Conservation (phyloP, 2,329 filamentous ascomycete genomes). For the Fusarium verrucosum region DNA sequence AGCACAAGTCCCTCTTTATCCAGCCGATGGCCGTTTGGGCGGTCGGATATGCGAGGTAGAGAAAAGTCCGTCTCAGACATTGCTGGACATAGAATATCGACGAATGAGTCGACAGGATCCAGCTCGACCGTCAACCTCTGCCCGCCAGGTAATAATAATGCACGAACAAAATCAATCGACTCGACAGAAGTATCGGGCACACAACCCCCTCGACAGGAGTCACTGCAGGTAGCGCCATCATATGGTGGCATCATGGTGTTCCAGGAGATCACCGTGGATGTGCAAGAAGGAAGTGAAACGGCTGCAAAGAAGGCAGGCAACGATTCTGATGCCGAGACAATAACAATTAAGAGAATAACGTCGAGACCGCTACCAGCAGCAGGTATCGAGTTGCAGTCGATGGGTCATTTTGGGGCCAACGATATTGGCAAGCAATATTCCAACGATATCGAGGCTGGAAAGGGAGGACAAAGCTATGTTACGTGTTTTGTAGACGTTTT, state of each 20-base stretch:
- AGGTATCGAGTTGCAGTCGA: slow-evolving; percentile 40
- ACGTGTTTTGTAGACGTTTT: slow-evolving; percentile 41
- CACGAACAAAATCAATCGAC: slow-evolving; percentile 28
- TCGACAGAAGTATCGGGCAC: slow-evolving; percentile 23
- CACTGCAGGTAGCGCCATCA: slow-evolving; percentile 35
- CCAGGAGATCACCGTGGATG: slow-evolving; percentile 68
- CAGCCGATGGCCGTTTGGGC: slow-evolving; percentile 28
- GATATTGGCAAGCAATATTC: slow-evolving; percentile 29
- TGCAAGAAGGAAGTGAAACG: slow-evolving; percentile 38
- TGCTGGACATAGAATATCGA: slow-evolving; percentile 24
- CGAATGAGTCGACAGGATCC: slow-evolving; percentile 27
- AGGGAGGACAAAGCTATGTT: slow-evolving; percentile 22
- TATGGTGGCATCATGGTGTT: slow-evolving; percentile 69
- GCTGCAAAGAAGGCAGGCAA: slow-evolving; percentile 6
- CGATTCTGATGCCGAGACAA: slow-evolving; percentile 9
- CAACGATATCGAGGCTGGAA: slow-evolving; percentile 24
- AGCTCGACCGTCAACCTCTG: slow-evolving; percentile 44
- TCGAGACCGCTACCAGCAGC: slow-evolving; percentile 15
- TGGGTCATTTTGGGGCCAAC: slow-evolving; percentile 40
- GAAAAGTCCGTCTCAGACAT: slow-evolving; percentile 12
- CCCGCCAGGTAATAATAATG: slow-evolving; percentile 8
- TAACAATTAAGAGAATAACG: slow-evolving; percentile 12
- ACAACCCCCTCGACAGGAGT: slow-evolving; percentile 40
- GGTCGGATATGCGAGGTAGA: slow-evolving; percentile 9
- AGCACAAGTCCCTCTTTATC: slow-evolving; percentile 5